Base-by-base conservation (phyloP, 257 asterid genomes). In the Striga asiatica region DNA sequence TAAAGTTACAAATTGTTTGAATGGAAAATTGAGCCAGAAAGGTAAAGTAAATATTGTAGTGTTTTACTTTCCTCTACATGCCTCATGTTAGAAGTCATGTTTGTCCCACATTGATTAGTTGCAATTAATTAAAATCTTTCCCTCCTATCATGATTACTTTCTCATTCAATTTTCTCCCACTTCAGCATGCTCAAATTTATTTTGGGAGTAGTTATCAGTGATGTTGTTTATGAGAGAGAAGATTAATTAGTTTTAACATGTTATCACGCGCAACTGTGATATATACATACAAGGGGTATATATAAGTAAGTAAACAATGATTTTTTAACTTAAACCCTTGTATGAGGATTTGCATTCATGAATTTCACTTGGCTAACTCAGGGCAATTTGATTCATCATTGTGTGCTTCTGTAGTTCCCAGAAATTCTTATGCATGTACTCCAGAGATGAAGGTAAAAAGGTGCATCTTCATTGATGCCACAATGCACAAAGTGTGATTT, bases 391-490 rank as follows among this genome's bases (percentile, higher is more conserved):
- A 59, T 60, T 46, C 78, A 52, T 67, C 83, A 43, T 71, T 73
- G 71, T 73, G 31, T 62, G 76, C 61, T 53, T 17, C 74, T 65
- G 77, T 67, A 63, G 72, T 63, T 60, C 62, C 62, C 56, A 71
- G 74, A 60, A 76, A 51, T 67, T 61, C 85, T 31, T 82, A 76
- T 71, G 80, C 74, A 4, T 65, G 73, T 47, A 79, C 82, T 50
- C 82, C 82, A 27, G 85, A 79, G 71, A 73, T 70, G 71, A 73
- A 70, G 83, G 83, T 77, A 72, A 62, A 65, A 62, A 53, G 73
- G 70, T 70, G 67, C 51, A 69, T 57, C 71, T 49, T 70, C 50
- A 53, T 45, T 58, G 58, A 32, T 64, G 71, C 48, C 57, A 31
- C 50, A 56, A 27, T 27, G 24, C 71, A 32, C 49, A 56, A 55